Evolutionary conservation across 2,329 filamentous ascomycete species (phyloP).

Genomic region (Allantophomopsis cytisporea): DNA sequence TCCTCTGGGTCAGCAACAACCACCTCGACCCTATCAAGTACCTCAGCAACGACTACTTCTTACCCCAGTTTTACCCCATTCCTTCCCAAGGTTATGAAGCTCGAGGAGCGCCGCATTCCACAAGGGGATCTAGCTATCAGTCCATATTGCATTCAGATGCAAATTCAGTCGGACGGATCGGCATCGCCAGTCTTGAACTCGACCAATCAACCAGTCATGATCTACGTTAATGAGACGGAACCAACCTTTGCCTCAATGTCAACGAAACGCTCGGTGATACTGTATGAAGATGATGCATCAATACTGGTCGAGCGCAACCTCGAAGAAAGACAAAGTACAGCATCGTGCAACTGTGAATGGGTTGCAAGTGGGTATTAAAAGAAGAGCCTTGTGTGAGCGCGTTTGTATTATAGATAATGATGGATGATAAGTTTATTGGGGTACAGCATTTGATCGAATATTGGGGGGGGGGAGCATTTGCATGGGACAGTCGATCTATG

Average conservation of each 20-base stretch:
- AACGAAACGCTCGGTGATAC: no score
- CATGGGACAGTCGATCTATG: no score
- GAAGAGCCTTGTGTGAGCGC: no score
- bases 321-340: no score
- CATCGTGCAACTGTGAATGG: no score
- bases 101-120: slow-evolving; percentile 44
- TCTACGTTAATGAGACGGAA: slow-evolving; percentile 16
- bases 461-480: no score
- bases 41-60: slow-evolving; percentile 17
- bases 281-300: no score
- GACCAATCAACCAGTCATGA: slow-evolving; percentile 9
- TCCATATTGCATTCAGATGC: slow-evolving; percentile 54
- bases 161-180: slow-evolving; percentile 36
- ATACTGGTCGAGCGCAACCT: no score
- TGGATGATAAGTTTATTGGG: no score
- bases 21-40: slow-evolving; percentile 3
- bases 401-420: no score
- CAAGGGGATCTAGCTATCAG: slow-evolving; percentile 16
- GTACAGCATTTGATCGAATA: no score
- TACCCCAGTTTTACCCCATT: slow-evolving; percentile 6
- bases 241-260: slow-evolving; percentile 3
- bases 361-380: no score
- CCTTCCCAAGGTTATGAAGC: slow-evolving; percentile 47
- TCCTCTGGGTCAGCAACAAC: not conserved
- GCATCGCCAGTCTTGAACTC: slow-evolving; percentile 8